Percentiles rank a stretch among this genome's conserved stretches.
Evolutionary conservation across 345 rosid species (phyloP).

Genomic region (Salix purpurea): DNA sequence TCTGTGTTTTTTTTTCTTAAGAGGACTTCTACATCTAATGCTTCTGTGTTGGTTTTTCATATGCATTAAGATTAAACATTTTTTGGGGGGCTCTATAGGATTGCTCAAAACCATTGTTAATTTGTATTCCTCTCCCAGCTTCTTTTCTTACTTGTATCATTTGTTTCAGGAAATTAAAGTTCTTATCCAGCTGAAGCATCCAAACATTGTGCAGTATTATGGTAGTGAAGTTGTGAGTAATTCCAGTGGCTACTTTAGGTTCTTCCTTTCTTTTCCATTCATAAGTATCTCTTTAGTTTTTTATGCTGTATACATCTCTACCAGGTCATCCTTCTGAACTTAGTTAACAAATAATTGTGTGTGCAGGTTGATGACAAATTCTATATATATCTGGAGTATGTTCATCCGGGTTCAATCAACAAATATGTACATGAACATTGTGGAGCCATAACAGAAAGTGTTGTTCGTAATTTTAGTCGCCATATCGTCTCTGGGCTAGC

Average conservation of each 20-base stretch:
- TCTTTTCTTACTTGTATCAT: slow-evolving; percentile 14
- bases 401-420: slow-evolving; percentile 95
- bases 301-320: slow-evolving; percentile 1
- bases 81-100: not conserved
- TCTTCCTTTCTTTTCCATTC: not conserved
- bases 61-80: not conserved
- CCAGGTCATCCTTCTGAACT: slow-evolving; percentile 6
- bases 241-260: slow-evolving; percentile 10
- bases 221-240: slow-evolving; percentile 94
- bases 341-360: slow-evolving; percentile 12
- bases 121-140: not conserved
- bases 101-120: not conserved
- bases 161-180: slow-evolving; percentile 76
- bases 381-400: slow-evolving; percentile 85
- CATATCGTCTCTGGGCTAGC: slow-evolving; percentile 90
- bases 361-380: slow-evolving; percentile 73
- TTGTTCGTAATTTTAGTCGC: slow-evolving; percentile 87
- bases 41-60: not conserved
- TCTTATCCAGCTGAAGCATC: slow-evolving; percentile 89
- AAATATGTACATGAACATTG: slow-evolving; percentile 81
- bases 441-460: slow-evolving; percentile 88
- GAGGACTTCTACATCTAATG: not conserved
- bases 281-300: not conserved
- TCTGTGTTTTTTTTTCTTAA: not conserved
- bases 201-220: slow-evolving; percentile 92